These are phyloP conservation scores for Lactifluus rugatus DNA, from an alignment of 768 basidiomycete genomes.

Conservation along the genomic window DNA sequence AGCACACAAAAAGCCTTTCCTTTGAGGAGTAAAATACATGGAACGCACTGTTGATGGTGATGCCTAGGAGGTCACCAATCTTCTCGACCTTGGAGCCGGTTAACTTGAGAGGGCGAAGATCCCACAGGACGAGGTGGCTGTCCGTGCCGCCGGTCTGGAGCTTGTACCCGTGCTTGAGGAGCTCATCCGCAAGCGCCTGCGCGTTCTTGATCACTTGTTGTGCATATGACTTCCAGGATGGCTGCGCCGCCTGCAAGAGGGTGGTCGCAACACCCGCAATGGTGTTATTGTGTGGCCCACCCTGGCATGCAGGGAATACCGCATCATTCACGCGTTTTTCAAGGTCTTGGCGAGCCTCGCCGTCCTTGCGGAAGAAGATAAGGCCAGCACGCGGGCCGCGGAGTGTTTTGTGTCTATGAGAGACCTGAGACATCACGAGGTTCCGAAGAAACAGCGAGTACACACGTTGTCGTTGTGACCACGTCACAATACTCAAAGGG, in stretches of 20 bases:
- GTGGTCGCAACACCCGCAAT: slow-evolving; percentile 93
- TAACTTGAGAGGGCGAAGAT: slow-evolving; percentile 85
- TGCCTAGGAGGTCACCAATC: slow-evolving; percentile 92
- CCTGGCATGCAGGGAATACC: slow-evolving; percentile 99
- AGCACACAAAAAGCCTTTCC: not conserved
- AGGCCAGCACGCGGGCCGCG: slow-evolving; percentile 96
- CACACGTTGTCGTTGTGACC: slow-evolving; percentile 93
- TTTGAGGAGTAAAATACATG: not conserved
- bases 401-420: slow-evolving; percentile 85
- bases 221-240: slow-evolving; percentile 85
- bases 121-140: slow-evolving; percentile 98
- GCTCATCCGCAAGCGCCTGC: slow-evolving; percentile 57
- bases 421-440: not conserved
- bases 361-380: slow-evolving; percentile 96
- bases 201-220: slow-evolving; percentile 92
- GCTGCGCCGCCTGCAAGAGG: slow-evolving; percentile 82
- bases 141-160: slow-evolving; percentile 96
- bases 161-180: slow-evolving; percentile 79
- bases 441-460: slow-evolving; percentile 1
- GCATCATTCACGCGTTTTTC: slow-evolving; percentile 97
- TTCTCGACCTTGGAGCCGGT: slow-evolving; percentile 99
- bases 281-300: slow-evolving; percentile 98
- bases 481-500: slow-evolving; percentile 97
- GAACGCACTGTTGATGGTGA: slow-evolving; percentile 86
- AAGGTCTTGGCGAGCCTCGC: slow-evolving; percentile 68